Base-by-base conservation (phyloP, 352 stramenopile species). In the Phytopythium cucurbitacearum region DNA sequence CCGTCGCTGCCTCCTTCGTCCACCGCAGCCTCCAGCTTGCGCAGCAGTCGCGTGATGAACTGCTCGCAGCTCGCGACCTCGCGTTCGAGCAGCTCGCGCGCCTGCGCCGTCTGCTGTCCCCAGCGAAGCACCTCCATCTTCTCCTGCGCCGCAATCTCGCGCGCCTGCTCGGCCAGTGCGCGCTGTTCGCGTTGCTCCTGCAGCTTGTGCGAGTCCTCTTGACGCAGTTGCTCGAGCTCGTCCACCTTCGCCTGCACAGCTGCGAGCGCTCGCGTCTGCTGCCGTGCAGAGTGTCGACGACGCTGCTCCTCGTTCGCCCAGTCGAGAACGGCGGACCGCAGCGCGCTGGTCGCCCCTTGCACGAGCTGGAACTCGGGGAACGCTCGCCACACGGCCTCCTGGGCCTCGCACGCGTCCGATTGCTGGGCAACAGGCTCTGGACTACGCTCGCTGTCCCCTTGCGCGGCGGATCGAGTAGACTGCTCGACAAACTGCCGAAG, bases 121-220 rank as follows among this genome's bases (percentile, higher is more conserved):
- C 80, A 88, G 44, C 76, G 64, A 16, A 90, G 56, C 9, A 88
- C 56, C 35, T 88, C 75, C 11, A 63, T 57, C 53, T 88, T 88
- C 52, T 90, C 80, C 11, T 78, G 62, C 5, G 40, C 60, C n/a
- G 65, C 56, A 32, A 90, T 86, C n/a, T 88, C 80, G 7, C 75
- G 72, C 2, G 76, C 73, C 40, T 87, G 67, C 49, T 90, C 77
- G 12, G 64, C 60, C 6, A 90, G 15, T 21, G 60, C 55, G 21
- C 71, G 49, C 38, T 84, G 65, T 34, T 82, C 71, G 0, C 52
- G 57, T 35, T 87, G 53, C 6, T 84, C 67, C 32, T 77, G 67
- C 35, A 78, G 54, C 34, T 65, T 62, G 16, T 50, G 9, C 9
- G 64, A 58, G 46, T 80, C 70, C n/a, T 81, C 67, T 6, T 48